Percentiles rank a stretch among this genome's conserved stretches.
Conservation (phyloP, 371 early-diverging fungal genomes). For the Mycotypha africana region DNA sequence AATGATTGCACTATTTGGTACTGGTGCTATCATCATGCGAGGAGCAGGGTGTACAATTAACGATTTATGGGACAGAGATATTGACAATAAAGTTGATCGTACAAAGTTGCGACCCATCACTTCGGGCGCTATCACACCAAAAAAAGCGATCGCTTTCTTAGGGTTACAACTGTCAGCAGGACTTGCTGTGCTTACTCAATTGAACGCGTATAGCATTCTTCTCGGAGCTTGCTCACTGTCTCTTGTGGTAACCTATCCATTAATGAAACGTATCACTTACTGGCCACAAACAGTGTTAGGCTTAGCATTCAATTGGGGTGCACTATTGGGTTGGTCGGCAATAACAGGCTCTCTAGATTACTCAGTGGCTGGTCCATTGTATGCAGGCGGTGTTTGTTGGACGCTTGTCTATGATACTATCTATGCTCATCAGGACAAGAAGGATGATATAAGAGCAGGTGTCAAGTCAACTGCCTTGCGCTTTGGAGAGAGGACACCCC, state of each 20-base stretch:
- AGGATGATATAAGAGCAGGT: slow-evolving; percentile 80
- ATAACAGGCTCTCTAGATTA: slow-evolving; percentile 71
- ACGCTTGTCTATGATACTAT: slow-evolving; percentile 96
- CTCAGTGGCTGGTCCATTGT: slow-evolving; percentile 75
- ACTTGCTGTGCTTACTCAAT: slow-evolving; percentile 70
- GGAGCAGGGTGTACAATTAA: slow-evolving; percentile 97
- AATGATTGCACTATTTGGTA: slow-evolving; percentile 80
- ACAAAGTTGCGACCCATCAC: slow-evolving; percentile 87
- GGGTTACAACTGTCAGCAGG: slow-evolving; percentile 78
- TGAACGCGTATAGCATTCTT: slow-evolving; percentile 72
- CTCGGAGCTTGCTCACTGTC: slow-evolving; percentile 81
- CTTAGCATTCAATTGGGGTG: slow-evolving; percentile 93
- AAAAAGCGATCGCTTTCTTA: slow-evolving; percentile 74
- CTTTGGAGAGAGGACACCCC: slow-evolving; percentile 73
- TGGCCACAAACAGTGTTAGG: slow-evolving; percentile 94
- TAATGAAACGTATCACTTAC: slow-evolving; percentile 93
- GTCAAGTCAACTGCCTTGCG: slow-evolving; percentile 90
- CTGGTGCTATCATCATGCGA: slow-evolving; percentile 92
- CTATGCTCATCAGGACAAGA: slow-evolving; percentile 94
- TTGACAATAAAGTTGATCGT: slow-evolving; percentile 84
- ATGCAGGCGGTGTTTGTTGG: slow-evolving; percentile 86
- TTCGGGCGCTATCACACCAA: slow-evolving; percentile 64
- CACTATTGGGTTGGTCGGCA: slow-evolving; percentile 91
- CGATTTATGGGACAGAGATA: slow-evolving; percentile 91
- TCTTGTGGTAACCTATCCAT: slow-evolving; percentile 83